These are phyloP conservation scores for Daldinia decipiens DNA, from an alignment of 495 filamentous ascomycete species.

Conservation along the genomic window DNA sequence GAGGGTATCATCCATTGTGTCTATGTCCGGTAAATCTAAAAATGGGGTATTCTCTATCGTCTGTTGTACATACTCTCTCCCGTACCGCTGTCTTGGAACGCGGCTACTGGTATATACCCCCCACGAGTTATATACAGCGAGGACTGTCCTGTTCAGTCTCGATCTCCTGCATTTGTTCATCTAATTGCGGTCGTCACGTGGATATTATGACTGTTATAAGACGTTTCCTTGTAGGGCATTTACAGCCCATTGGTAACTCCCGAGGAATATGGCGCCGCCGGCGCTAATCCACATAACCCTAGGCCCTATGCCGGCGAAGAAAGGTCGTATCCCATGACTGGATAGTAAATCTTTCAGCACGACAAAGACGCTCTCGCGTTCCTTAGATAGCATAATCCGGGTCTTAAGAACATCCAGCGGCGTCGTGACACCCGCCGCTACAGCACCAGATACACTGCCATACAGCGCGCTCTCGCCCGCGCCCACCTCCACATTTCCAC, in stretches of 20 bases:
- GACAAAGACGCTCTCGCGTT: conserved; percentile 64
- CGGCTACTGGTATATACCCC: conserved; percentile 32
- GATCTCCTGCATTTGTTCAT: conserved; percentile 6
- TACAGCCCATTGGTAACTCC: conserved; percentile 91
- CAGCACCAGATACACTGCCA: conserved; percentile 82
- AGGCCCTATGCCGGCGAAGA: conserved; percentile 90
- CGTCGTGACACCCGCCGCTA: conserved; percentile 90
- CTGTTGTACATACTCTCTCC: conserved; percentile 41
- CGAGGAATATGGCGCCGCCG: conserved; percentile 94
- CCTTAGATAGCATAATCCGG: conserved; percentile 85
- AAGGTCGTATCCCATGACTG: conserved; percentile 76
- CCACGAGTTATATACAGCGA: conserved; percentile 35
- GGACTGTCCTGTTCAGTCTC: conserved; percentile 7
- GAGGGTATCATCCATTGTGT: conserved; percentile 42
- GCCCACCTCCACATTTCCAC: conserved; percentile 59
- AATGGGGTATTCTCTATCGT: conserved; percentile 42
- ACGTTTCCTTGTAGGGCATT: conserved; percentile 69
- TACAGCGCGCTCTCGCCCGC: conserved; percentile 86
- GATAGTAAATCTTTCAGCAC: conserved; percentile 73
- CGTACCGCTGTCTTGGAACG: conserved; percentile 8
- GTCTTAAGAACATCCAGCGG: conserved; percentile 98
- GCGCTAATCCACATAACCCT: conserved; percentile 92
- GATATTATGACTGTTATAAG: conserved; percentile 21
- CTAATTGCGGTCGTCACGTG: conserved; percentile 2
- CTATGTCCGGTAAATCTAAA: conserved; percentile 42